Conservation (phyloP, 768 basidiomycete species). For the Leccinellum albellum region DNA sequence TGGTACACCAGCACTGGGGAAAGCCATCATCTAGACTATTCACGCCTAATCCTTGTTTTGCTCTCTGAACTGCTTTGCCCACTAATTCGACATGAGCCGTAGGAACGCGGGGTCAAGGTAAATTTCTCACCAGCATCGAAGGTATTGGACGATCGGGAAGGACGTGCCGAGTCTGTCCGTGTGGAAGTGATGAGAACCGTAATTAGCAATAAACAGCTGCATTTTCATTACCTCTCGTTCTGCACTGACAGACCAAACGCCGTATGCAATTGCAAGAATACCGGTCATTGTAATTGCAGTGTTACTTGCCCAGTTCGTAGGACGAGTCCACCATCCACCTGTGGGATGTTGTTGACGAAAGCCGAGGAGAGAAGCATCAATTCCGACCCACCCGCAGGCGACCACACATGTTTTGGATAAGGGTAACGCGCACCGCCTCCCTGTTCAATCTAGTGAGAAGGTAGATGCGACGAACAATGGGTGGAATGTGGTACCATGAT, state of each 20-base stretch:
- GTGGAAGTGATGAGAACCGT: conserved; percentile 3
- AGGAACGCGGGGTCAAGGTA: background rate
- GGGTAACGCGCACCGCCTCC: conserved; percentile 87
- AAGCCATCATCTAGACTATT: background rate
- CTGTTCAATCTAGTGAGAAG: conserved; percentile 33
- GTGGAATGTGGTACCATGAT: conserved; percentile 12
- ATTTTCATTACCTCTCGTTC: conserved; percentile 60
- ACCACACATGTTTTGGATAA: conserved; percentile 93
- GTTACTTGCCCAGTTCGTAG: conserved; percentile 85
- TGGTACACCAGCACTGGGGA: background rate
- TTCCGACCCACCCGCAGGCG: conserved; percentile 67
- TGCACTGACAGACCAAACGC: conserved; percentile 70
- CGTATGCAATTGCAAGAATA: conserved; percentile 62
- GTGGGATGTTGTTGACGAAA: background rate
- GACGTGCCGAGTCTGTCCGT: conserved; percentile 48
- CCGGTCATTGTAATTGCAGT: conserved; percentile 72
- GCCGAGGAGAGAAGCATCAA: background rate
- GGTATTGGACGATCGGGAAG: conserved; percentile 71
- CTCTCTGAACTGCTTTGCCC: conserved; percentile 48
- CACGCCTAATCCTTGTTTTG: conserved; percentile 16
- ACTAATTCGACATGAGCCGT: conserved; percentile 29
- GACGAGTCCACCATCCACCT: conserved; percentile 97
- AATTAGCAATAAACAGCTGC: background rate
- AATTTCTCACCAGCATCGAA: conserved; percentile 62
- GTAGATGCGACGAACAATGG: background rate